Conservation (phyloP, 805 yeast genomes). For the Candida coleopterorum region DNA sequence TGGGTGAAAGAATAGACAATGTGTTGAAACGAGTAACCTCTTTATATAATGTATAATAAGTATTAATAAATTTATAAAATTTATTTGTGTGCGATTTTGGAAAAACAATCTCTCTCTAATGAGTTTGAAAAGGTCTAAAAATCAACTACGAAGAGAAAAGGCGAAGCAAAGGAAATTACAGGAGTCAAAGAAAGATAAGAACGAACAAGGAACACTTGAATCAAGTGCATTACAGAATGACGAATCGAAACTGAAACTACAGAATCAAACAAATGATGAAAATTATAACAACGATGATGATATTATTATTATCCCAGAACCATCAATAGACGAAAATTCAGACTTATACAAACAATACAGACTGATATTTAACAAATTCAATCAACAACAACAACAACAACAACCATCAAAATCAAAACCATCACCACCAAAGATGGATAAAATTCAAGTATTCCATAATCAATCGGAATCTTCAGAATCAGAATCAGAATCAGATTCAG, state of each 20-base stretch:
- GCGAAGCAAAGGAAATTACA: constrained; percentile 33
- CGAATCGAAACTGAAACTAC: neutral
- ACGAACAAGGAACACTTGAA: no score
- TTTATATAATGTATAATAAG: constrained; percentile 3
- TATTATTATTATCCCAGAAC: no score
- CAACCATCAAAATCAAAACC: neutral
- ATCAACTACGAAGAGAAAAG: constrained; percentile 49
- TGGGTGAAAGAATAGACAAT: constrained; percentile 21
- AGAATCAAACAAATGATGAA: neutral
- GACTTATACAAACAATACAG: constrained; percentile 17
- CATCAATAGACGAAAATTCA: constrained; percentile 3
- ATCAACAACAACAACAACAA: constrained; percentile 1
- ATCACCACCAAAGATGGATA: constrained; percentile 3
- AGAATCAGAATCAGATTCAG: constrained; percentile 13
- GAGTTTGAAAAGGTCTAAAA: constrained; percentile 42
- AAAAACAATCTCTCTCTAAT: constrained; percentile 7
- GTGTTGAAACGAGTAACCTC: constrained; percentile 14
- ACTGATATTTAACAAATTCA: constrained; percentile 16
- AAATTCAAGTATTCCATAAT: neutral
- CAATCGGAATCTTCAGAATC: constrained; percentile 15
- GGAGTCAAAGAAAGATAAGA: no score
- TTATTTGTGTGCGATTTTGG: neutral
- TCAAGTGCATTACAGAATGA: no score
- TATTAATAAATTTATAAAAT: neutral
- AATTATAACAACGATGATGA: no score